Percentiles rank a stretch among this genome's conserved stretches.
These are phyloP conservation scores for Raffaelea arxii DNA, from an alignment of 2,329 filamentous ascomycete genomes.

Conservation along the genomic window DNA sequence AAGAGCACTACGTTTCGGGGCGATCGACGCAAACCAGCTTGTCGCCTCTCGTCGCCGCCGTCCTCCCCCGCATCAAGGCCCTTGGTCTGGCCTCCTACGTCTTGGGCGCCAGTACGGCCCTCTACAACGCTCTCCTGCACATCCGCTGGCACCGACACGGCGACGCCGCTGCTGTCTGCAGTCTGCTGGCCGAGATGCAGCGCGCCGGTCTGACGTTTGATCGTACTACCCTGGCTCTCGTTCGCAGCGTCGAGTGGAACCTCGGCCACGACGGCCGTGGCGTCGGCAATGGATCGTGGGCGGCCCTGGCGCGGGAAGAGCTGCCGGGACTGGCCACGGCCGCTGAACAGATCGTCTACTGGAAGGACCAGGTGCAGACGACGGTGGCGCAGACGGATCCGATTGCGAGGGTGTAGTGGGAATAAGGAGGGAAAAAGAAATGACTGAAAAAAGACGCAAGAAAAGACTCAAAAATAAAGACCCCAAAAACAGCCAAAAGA, in stretches of 20 bases:
- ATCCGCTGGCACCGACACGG: constrained; percentile 53
- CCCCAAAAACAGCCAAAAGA: no score
- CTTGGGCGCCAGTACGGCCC: constrained; percentile 57
- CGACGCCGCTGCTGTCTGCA: constrained; percentile 44
- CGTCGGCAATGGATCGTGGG: no score
- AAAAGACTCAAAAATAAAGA: no score
- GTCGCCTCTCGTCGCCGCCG: constrained; percentile 49
- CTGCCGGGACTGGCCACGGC: background rate
- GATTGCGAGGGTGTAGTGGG: no score
- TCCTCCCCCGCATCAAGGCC: constrained; percentile 58
- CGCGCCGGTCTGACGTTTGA: constrained; percentile 51
- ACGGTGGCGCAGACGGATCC: no score
- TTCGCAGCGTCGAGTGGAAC: constrained; percentile 22
- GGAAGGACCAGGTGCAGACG: no score
- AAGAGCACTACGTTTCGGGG: constrained; percentile 37
- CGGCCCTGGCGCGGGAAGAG: no score
- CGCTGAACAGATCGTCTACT: no score
- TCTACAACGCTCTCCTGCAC: constrained; percentile 59
- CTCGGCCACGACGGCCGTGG: no score
- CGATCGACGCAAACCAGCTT: constrained; percentile 29
- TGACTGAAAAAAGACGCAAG: no score
- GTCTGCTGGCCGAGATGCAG: constrained; percentile 56
- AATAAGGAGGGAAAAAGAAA: no score
- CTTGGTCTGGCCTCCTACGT: constrained; percentile 62
- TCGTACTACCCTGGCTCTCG: constrained; percentile 29